Base-by-base conservation (phyloP, 441 rosid genomes). In the Croton setiger region DNA sequence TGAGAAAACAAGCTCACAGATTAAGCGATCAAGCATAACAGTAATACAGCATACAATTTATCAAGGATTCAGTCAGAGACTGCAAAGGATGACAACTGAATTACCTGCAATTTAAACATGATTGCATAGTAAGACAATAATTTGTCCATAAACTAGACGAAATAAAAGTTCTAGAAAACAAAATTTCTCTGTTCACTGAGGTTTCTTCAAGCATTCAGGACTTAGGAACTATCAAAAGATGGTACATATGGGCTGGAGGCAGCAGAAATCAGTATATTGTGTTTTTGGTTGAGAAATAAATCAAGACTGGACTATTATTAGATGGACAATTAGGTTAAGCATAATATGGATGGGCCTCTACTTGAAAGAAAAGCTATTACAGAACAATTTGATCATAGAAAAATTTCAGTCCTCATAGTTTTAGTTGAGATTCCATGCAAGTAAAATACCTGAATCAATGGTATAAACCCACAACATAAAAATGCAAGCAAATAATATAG, bases 181-280 rank as follows among this genome's bases (percentile, higher is more conserved):
- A 12, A 27, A 33, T 33, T 47, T 27, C 39, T 33, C 39, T 35
- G 27, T 58, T 33, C 9, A 43, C 6, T 27, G 10, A 12, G 17
- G 52, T 27, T n/a, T 31, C 31, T 56, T 44, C 64, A 20, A 58
- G 54, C 44, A 31, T 41, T 67, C 5, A 45, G 36, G 33, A 68
- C 55, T 18, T 11, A 12, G 12, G 10, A 31, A 58, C 33, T 10
- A 11, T 18, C 17, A 31, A 58, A n/a, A 14, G 51, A 53, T 4
- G 39, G 7, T 31, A 17, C 12, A 20, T 17, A 15, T 48, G 12
- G 52, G 36, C 52, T 43, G 44, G 11, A 0, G 66, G 35, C 52
- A 21, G 11, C 9, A 31, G 18, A 48, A n/a, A 48, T 17, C 43
- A 31, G 39, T 8, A 18, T n/a, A 23, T 7, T 6, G 23, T 23